Percentiles rank a stretch among this genome's conserved stretches.
Conservation (phyloP, 202 grass and related monocot species). For the Zoysia matrella region DNA sequence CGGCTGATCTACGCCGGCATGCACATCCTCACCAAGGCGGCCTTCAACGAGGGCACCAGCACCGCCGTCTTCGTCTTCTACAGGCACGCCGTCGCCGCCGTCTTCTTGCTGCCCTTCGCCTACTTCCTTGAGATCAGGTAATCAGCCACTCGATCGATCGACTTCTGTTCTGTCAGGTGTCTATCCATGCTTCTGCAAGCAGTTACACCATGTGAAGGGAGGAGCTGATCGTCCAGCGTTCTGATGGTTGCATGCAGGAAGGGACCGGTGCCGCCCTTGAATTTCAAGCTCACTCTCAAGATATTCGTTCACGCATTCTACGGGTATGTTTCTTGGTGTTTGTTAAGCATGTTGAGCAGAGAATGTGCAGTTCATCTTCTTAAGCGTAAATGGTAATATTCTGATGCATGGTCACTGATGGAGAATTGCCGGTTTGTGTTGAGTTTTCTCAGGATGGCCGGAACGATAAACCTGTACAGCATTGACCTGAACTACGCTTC, state of each 20-base stretch:
- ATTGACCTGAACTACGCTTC: slow-evolving; percentile 75
- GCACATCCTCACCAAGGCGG: slow-evolving; percentile 69
- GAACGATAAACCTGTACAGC: slow-evolving; percentile 55
- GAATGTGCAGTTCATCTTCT: neutral
- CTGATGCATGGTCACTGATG: neutral
- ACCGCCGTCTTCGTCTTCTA: slow-evolving; percentile 85
- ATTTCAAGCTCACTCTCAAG: slow-evolving; percentile 48
- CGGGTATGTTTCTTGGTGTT: slow-evolving; percentile 37
- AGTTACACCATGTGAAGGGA: too few relatives aligned
- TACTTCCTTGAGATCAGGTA: slow-evolving; percentile 64
- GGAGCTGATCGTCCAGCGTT: neutral
- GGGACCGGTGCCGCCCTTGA: slow-evolving; percentile 46
- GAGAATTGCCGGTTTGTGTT: neutral
- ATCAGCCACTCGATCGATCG: neutral
- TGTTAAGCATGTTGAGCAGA: neutral
- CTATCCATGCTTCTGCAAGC: neutral
- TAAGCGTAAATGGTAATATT: neutral
- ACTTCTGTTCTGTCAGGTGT: neutral
- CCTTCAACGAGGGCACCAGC: slow-evolving; percentile 69
- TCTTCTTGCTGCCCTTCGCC: slow-evolving; percentile 66
- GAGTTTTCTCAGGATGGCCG: slow-evolving; percentile 54
- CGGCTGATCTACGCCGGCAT: slow-evolving; percentile 68
- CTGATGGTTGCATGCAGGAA: slow-evolving; percentile 43
- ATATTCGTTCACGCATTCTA: slow-evolving; percentile 63
- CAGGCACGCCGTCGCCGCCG: slow-evolving; percentile 56